Base-by-base conservation (phyloP, 129 eudicot genomes). In the Dittrichia graveolens region DNA sequence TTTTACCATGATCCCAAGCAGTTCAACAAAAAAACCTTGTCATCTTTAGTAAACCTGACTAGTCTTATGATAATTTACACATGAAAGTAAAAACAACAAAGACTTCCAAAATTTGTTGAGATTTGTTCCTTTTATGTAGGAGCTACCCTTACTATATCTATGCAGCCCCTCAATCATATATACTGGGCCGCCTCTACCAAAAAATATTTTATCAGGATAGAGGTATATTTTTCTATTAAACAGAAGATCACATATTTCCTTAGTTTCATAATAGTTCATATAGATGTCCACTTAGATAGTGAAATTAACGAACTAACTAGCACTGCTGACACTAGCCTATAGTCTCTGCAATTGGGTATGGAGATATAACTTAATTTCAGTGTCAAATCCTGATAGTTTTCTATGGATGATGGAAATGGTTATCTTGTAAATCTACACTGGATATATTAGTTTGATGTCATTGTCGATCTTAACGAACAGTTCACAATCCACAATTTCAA, bases 401-500 rank as follows among this genome's bases (percentile, higher is more conserved):
- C 63, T 41, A 55, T 55, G 62, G 53, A 55, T 55, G 63, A 16
- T 54, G 45, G 39, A 71, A 7, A 12, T 42, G 24, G 55, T 10
- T 35, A 44, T 13, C 31, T 53, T 55, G 75, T 70, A 41, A 69
- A 70, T 42, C 65, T 41, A 70, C 65, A 54, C 37, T 2, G 55
- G 42, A 56, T 71, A 41, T 24, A 35, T 54, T 55, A 43, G 34
- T 55, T 34, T 24, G 14, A 24, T 43, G 56, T 24, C 65, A 34
- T 71, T 12, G 43, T 71, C 65, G 42, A 42, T 57, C 56, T 56
- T 56, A 13, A 24, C 53, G 7, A 71, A 56, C 24, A 19, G 66
- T 56, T 19, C 7, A 56, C 75, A 71, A 57, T 71, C 56, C 52
- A 56, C 75, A 42, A n/a, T 43, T 19, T 42, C 24, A 42, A 55